phyloP scores from a whole-genome alignment of 169 alveolate species.

The Cryptosporidium sp. region DNA sequence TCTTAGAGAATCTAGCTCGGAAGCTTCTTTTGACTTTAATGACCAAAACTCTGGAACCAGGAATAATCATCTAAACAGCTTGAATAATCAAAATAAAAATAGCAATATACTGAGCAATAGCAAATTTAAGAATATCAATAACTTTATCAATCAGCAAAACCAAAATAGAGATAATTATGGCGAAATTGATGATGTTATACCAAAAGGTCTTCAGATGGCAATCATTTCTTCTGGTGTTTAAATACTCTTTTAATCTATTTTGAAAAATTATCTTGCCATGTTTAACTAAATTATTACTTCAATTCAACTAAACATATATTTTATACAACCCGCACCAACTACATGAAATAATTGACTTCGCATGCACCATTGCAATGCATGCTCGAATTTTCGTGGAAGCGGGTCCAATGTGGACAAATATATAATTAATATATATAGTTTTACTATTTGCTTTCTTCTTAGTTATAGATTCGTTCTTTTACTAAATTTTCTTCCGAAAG shows the following conservation, averaged over 20 bases:
- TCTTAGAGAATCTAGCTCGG: slow-evolving; percentile 57
- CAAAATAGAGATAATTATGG: background rate
- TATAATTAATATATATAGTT: background rate
- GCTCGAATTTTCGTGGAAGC: background rate
- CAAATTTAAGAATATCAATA: slow-evolving; percentile 4
- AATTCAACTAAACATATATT: background rate
- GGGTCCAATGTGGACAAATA: slow-evolving; percentile 1
- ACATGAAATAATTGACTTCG: too few species aligned
- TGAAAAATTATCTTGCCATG: background rate
- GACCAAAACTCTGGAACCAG: background rate
- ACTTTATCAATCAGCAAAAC: background rate
- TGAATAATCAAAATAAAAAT: background rate
- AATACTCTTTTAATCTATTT: background rate
- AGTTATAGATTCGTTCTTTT: too few species aligned
- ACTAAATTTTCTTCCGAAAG: too few species aligned
- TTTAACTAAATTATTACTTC: background rate
- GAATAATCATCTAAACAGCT: background rate
- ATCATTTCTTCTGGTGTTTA: slow-evolving; percentile 46
- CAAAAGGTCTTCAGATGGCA: slow-evolving; percentile 68
- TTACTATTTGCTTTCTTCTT: too few species aligned
- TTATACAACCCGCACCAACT: background rate
- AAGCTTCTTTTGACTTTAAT: slow-evolving; percentile 13
- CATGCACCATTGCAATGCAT: background rate
- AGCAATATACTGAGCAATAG: background rate
- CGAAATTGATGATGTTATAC: slow-evolving; percentile 53